Conservation (phyloP, 2,329 filamentous ascomycete species). For the Penicillium paneum region DNA sequence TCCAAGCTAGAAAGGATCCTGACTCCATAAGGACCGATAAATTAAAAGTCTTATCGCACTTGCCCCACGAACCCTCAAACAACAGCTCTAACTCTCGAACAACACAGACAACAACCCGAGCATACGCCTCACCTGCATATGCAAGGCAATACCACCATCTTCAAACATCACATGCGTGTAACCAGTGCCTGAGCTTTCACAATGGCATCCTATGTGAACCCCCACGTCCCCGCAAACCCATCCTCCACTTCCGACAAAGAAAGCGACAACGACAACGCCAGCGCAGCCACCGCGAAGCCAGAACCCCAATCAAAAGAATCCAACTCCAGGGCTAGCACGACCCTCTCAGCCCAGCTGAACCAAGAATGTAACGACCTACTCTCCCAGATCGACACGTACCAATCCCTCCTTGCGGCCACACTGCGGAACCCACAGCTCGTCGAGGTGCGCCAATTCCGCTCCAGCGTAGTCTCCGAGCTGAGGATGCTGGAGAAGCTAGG, state of each 20-base stretch:
- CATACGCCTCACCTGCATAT: neutral
- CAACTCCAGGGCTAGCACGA: conserved; percentile 10
- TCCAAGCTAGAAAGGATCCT: no score
- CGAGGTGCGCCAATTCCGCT: conserved; percentile 51
- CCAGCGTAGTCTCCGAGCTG: conserved; percentile 48
- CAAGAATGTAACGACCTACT: conserved; percentile 43
- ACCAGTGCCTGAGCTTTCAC: neutral
- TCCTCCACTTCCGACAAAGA: neutral
- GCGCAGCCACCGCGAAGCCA: conserved; percentile 1
- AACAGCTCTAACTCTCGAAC: neutral
- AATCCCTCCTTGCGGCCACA: conserved; percentile 38
- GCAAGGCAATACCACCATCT: neutral
- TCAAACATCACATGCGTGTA: neutral
- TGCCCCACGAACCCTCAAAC: neutral
- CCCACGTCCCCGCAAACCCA: neutral
- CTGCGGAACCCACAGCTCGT: conserved; percentile 47
- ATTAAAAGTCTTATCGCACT: neutral
- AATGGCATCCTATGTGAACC: neutral
- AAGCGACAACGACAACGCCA: conserved; percentile 1
- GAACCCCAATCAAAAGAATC: neutral
- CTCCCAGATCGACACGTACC: conserved; percentile 46
- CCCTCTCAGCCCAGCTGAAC: conserved; percentile 33
- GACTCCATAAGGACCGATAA: neutral
- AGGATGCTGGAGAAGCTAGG: conserved; percentile 47
- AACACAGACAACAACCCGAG: neutral